Percentiles rank a stretch among this genome's conserved stretches.
Conservation (phyloP, 2,329 filamentous ascomycete species). For the Aureobasidium sp. region DNA sequence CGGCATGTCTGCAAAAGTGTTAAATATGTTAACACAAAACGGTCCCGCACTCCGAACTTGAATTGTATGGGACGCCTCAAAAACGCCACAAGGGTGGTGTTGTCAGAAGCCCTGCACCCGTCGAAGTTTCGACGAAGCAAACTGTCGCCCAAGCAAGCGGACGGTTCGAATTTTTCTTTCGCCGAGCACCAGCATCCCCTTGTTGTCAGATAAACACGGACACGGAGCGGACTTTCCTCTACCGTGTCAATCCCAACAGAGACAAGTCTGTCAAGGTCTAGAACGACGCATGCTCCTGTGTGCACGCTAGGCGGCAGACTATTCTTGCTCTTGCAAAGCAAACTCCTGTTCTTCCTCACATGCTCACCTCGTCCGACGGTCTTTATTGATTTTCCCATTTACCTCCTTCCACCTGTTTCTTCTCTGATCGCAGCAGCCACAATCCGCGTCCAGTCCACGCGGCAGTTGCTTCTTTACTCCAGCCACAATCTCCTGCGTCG, state of each 20-base stretch:
- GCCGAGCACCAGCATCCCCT: slow-evolving; percentile 3
- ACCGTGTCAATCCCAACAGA: slow-evolving; percentile 5
- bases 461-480: not conserved
- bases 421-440: slow-evolving; percentile 4
- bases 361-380: not conserved
- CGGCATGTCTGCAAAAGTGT: not conserved
- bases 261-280: not conserved
- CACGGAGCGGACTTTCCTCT: not conserved
- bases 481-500: not conserved
- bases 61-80: slow-evolving; percentile 6
- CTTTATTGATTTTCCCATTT: not conserved
- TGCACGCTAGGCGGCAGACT: slow-evolving; percentile 10
- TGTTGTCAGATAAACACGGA: slow-evolving; percentile 4
- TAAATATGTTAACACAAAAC: slow-evolving; percentile 10
- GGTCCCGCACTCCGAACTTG: not conserved
- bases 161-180: not conserved
- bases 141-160: not conserved
- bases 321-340: slow-evolving; percentile 3
- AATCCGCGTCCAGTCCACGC: not conserved
- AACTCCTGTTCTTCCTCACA: slow-evolving; percentile 12
- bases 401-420: not conserved
- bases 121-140: not conserved
- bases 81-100: not conserved
- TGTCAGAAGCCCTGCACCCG: not conserved
- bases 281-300: slow-evolving; percentile 9